These are phyloP conservation scores for Hypoxylon sp. DNA, from an alignment of 2,329 filamentous ascomycete species.

Conservation along the genomic window DNA sequence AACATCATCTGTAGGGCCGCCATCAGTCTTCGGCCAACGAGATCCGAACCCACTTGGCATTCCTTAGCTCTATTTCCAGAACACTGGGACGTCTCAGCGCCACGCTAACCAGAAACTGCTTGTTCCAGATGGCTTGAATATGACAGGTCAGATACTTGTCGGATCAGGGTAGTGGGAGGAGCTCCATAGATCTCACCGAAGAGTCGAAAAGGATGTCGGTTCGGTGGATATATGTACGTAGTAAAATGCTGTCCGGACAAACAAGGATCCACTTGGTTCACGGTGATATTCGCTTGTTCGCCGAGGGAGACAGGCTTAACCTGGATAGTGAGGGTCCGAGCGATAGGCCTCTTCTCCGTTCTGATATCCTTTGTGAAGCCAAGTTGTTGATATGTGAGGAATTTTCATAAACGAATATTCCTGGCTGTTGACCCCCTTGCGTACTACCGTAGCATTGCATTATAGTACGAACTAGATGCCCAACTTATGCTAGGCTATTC, in stretches of 20 bases:
- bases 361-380: constrained; percentile 24
- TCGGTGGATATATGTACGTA: constrained; percentile 14
- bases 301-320: constrained; percentile 24
- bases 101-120: constrained; percentile 38
- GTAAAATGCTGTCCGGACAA: constrained; percentile 20
- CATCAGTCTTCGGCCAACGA: constrained; percentile 35
- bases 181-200: constrained; percentile 41
- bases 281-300: constrained; percentile 13
- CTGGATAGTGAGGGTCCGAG: constrained; percentile 29
- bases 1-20: constrained; percentile 22
- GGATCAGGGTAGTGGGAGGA: constrained; percentile 33
- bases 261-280: constrained; percentile 28
- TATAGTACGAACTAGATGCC: constrained; percentile 31
- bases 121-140: constrained; percentile 33
- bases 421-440: constrained; percentile 23
- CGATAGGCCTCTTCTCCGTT: constrained; percentile 31
- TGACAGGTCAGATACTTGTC: constrained; percentile 40
- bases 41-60: constrained; percentile 44
- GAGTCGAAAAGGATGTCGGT: constrained; percentile 30
- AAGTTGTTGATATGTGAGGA: constrained; percentile 24
- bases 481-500: constrained; percentile 28
- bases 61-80: constrained; percentile 43
- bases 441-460: constrained; percentile 33
- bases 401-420: constrained; percentile 23
- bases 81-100: constrained; percentile 44